Conservation (phyloP, 2,329 filamentous ascomycete genomes). For the Penicillium sp. region DNA sequence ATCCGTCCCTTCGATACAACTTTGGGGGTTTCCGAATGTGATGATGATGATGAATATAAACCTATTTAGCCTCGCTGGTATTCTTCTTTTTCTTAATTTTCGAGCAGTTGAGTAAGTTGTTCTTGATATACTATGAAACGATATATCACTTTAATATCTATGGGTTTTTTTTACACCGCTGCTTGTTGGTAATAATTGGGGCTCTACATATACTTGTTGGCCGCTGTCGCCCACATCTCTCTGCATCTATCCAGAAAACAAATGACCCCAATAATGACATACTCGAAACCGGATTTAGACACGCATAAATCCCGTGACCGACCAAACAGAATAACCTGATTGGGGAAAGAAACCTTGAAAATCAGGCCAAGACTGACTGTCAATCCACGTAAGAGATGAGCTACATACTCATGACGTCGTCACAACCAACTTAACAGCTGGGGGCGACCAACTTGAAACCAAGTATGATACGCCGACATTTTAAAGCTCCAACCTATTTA, state of each 20-base stretch:
- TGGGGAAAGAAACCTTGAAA: not conserved
- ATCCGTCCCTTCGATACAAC: too few species aligned
- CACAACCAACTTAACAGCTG: conserved; percentile 5
- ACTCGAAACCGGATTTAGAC: not conserved
- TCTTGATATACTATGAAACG: not conserved
- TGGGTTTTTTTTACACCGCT: not conserved
- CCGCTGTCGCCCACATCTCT: not conserved
- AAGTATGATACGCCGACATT: conserved; percentile 14
- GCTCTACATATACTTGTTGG: not conserved
- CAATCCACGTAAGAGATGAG: conserved; percentile 28
- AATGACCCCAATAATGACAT: not conserved
- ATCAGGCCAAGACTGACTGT: conserved; percentile 14
- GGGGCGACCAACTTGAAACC: conserved; percentile 5
- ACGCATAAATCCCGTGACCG: not conserved
- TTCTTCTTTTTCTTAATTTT: not conserved
- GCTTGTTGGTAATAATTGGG: not conserved
- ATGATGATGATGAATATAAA: not conserved
- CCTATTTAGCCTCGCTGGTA: not conserved
- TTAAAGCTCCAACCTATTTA: not conserved
- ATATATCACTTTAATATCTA: too few species aligned
- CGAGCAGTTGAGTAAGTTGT: not conserved
- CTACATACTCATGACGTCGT: conserved; percentile 23
- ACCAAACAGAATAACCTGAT: not conserved
- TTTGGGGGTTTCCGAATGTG: not conserved
- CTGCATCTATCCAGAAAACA: not conserved